phyloP scores from a whole-genome alignment of 2,329 filamentous ascomycete species.

The Teratosphaeria pseudoeucalypti region DNA sequence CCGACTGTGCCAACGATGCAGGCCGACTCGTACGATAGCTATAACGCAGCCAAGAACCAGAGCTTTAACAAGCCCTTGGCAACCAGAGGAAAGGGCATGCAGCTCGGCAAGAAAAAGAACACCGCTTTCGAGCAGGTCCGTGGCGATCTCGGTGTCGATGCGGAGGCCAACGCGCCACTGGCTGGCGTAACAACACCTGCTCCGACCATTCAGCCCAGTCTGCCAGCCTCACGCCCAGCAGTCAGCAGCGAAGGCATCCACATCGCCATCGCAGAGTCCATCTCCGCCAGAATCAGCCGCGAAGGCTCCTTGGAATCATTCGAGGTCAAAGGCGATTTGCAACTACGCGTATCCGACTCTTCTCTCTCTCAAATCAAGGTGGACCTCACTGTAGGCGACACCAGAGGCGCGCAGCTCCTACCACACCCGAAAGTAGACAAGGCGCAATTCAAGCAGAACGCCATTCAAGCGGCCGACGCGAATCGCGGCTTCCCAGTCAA shows the following conservation, averaged over 20 bases:
- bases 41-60: conserved; percentile 97
- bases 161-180: conserved; percentile 61
- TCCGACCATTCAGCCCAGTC: conserved; percentile 14
- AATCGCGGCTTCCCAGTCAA: conserved; percentile 87
- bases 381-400: conserved; percentile 62
- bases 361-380: conserved; percentile 88
- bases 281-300: conserved; percentile 76
- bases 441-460: conserved; percentile 65
- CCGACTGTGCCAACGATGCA: conserved; percentile 59
- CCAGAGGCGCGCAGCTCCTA: conserved; percentile 79
- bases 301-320: conserved; percentile 82
- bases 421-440: conserved; percentile 97
- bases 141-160: conserved; percentile 78
- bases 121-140: conserved; percentile 93
- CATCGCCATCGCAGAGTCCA: conserved; percentile 77
- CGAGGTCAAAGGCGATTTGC: conserved; percentile 82
- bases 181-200: conserved; percentile 44
- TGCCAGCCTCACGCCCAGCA: conserved; percentile 26
- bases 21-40: conserved; percentile 79
- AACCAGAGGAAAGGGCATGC: conserved; percentile 94
- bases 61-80: conserved; percentile 63
- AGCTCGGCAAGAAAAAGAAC: conserved; percentile 97
- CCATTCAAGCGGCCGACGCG: conserved; percentile 82
- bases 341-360: conserved; percentile 79
- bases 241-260: conserved; percentile 72